These are phyloP conservation scores for Suillus plorans DNA, from an alignment of 768 basidiomycete species.

Conservation along the genomic window DNA sequence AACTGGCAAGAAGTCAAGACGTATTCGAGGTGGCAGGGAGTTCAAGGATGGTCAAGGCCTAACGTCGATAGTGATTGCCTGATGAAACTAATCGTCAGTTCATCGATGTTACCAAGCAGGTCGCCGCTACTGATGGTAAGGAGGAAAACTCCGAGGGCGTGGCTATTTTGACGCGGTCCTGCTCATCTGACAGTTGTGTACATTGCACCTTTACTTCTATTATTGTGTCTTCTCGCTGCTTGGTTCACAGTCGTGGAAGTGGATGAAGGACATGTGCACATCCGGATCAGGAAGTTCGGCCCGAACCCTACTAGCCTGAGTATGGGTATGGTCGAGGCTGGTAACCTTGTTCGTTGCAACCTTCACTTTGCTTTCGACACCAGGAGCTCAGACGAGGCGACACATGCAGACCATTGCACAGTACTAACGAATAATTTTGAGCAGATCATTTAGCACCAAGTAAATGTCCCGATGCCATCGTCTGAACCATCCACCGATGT, in stretches of 20 bases:
- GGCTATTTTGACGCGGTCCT: not conserved
- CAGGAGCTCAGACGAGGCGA: too few relatives aligned
- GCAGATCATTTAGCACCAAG: not conserved
- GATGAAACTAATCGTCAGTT: not conserved
- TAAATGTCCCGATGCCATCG: slow-evolving; percentile 11
- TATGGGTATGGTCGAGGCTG: not conserved
- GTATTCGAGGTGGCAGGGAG: not conserved
- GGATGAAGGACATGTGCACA: not conserved
- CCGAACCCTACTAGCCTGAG: not conserved
- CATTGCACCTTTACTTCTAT: not conserved
- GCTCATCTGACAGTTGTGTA: not conserved
- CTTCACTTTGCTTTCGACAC: not conserved
- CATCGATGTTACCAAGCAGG: not conserved
- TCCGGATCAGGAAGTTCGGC: not conserved
- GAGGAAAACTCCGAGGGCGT: not conserved
- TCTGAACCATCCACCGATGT: slow-evolving; percentile 28
- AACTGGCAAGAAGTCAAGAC: not conserved
- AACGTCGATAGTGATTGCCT: not conserved
- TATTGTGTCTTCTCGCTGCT: not conserved
- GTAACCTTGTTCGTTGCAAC: not conserved
- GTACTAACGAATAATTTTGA: not conserved
- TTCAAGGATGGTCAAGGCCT: not conserved
- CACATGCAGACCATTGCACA: not conserved
- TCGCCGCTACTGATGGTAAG: not conserved
- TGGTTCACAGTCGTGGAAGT: not conserved